Evolutionary conservation across 1,284 basidiomycete species (phyloP), one percentile per base, ranked within the genome.

Genomic region (Takashimella tepidaria): DNA sequence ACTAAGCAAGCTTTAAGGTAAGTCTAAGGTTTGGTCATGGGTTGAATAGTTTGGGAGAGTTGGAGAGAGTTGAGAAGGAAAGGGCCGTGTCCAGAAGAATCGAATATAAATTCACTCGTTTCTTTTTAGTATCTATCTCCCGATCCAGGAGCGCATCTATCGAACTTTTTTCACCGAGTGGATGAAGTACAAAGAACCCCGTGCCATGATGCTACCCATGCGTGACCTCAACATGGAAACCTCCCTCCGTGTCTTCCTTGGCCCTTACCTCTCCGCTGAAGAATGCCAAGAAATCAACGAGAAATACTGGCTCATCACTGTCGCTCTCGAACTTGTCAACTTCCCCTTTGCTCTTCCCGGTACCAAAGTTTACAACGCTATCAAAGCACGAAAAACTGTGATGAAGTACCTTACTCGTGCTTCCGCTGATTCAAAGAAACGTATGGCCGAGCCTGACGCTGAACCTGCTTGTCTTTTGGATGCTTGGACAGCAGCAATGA

Each of bases 211-310:
- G 92, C 86, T 88, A 83, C 82, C 81, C 31, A 87, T 91, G 72
- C 89, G 96, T 57, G 84, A 89, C 70, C 80, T 97, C 62, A 98
- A 98, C 80, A 98, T 98, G 93, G 89, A 93, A 62, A 95, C 92
- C 3, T 98, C 93, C 11, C 84, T 98, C 26, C 84, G 86, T 50
- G 95, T 98, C 54, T 98, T 98, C 78, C 90, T 93, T 69, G 95
- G 95, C 41, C 79, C 81, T 60, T 90, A 98, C 76, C 87, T 98
- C 62, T 83, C 89, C 25, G 85, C 90, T 11, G 76, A 84, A 11
- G 89, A 87, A 45, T 83, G 86, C 31, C 69, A 78, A 27, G 87
- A 91, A 72, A 92, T 98, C 69, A 88, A 83, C 69, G 86, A 90
- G 62, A 92, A 92, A 74, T 98, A 98, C 79, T 98, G 95, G 95